Evolutionary conservation across 208 protist species (phyloP).

Genomic region (Phytomonas francai): DNA sequence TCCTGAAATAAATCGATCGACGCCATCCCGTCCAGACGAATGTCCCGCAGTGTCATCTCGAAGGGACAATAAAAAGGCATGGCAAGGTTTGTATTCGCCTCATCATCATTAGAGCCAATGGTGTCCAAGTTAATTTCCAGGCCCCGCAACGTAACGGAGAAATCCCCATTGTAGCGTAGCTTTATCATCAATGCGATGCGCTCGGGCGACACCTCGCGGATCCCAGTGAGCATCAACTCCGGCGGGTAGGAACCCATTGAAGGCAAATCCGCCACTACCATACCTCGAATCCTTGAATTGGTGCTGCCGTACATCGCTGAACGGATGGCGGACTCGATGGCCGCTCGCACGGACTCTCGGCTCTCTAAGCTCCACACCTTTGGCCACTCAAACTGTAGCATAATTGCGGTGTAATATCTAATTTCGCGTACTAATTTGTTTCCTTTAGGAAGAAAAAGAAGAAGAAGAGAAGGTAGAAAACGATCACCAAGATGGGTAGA

Average conservation of each 20-base stretch:
- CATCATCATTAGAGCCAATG: slow-evolving; percentile 45
- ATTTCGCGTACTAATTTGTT: slow-evolving; percentile 1
- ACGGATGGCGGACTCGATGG: slow-evolving; percentile 63
- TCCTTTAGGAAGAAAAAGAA: background rate
- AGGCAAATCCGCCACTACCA: slow-evolving; percentile 60
- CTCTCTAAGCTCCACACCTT: slow-evolving; percentile 53
- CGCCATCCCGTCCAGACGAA: slow-evolving; percentile 68
- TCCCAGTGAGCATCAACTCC: slow-evolving; percentile 61
- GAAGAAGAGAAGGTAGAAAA: slow-evolving; percentile 11
- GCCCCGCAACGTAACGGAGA: slow-evolving; percentile 57
- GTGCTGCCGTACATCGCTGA: slow-evolving; percentile 54
- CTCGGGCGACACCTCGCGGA: slow-evolving; percentile 63
- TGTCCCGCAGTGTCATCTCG: slow-evolving; percentile 75
- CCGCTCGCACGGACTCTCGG: slow-evolving; percentile 53
- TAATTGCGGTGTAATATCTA: slow-evolving; percentile 8
- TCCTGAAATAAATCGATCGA: slow-evolving; percentile 81
- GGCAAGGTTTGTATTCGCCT: slow-evolving; percentile 54
- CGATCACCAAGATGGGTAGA: background rate
- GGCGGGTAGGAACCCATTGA: slow-evolving; percentile 67
- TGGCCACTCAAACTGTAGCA: slow-evolving; percentile 86
- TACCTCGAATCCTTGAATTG: slow-evolving; percentile 70
- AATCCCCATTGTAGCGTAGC: slow-evolving; percentile 76
- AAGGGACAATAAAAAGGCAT: slow-evolving; percentile 84
- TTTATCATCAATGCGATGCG: slow-evolving; percentile 81
- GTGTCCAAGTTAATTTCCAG: slow-evolving; percentile 86